These are phyloP conservation scores for Meyerozyma elateridarum DNA, from an alignment of 1,139 yeast species.

Conservation along the genomic window DNA sequence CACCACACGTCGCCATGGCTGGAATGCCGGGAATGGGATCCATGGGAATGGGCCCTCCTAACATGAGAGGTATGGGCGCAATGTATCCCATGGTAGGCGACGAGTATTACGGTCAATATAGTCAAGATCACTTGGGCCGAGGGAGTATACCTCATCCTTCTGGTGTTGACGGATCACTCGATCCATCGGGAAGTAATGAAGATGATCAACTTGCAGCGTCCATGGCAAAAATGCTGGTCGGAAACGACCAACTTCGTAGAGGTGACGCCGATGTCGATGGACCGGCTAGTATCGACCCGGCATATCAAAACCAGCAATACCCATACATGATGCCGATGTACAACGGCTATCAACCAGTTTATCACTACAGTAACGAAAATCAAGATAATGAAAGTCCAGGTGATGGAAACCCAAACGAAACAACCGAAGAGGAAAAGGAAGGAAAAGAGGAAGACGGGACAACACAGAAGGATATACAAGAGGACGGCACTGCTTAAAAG, in stretches of 20 bases:
- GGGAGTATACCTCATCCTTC: too few species aligned
- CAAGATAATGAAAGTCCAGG: too few species aligned
- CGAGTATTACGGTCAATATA: too few species aligned
- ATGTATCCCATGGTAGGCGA: too few species aligned
- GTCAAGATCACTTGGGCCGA: too few species aligned
- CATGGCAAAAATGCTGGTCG: not conserved
- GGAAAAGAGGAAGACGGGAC: not conserved
- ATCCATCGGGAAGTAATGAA: not conserved
- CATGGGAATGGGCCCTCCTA: too few species aligned
- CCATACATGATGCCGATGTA: not conserved
- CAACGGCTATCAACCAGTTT: not conserved
- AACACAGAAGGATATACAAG: not conserved
- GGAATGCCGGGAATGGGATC: slow-evolving; percentile 1
- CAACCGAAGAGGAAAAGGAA: not conserved
- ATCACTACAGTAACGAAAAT: too few species aligned
- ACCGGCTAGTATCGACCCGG: too few species aligned
- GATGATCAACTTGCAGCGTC: not conserved
- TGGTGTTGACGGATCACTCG: not conserved
- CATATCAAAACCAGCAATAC: not conserved
- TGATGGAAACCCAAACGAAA: not conserved
- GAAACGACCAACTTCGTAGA: not conserved
- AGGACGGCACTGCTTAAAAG: not conserved
- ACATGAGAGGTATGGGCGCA: too few species aligned
- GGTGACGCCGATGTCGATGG: not conserved
- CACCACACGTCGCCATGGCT: too few species aligned